A percentile compares a stretch with the other conserved stretches of the same genome.
phyloP scores from a whole-genome alignment of 805 yeast species.

The Wickerhamiella shivajii region DNA sequence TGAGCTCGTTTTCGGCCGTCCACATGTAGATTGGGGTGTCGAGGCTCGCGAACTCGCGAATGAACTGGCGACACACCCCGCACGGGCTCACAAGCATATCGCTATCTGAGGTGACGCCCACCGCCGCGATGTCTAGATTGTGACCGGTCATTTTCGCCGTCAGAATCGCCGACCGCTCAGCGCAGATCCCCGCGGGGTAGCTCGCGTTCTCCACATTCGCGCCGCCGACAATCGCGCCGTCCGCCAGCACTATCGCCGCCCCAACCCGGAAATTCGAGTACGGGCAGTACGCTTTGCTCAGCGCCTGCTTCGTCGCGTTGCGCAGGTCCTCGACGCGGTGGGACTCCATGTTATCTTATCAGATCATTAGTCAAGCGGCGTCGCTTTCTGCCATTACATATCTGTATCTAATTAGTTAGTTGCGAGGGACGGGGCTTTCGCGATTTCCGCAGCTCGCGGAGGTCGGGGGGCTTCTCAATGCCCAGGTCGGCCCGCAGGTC shows the following conservation, averaged over 20 bases:
- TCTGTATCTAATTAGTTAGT: no score
- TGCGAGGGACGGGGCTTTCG: no score
- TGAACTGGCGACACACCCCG: conserved; percentile 85
- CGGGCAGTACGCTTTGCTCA: conserved; percentile 56
- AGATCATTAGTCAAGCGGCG: no score
- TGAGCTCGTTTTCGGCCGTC: conserved; percentile 30
- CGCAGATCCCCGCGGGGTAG: conserved; percentile 67
- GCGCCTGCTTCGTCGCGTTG: no score
- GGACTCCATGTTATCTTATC: no score
- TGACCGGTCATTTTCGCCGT: conserved; percentile 35
- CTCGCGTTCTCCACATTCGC: conserved; percentile 92
- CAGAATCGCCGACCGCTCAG: conserved; percentile 54
- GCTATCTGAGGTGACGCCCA: conserved; percentile 53
- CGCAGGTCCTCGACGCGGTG: no score
- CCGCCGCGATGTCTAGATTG: conserved; percentile 32
- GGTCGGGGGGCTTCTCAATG: conserved; percentile 64
- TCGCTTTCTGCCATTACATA: no score
- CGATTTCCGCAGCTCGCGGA: conserved; percentile 44
- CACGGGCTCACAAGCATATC: conserved; percentile 64
- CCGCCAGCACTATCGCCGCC: conserved; percentile 44
- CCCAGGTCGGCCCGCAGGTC: conserved; percentile 60
- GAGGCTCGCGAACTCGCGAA: conserved; percentile 56
- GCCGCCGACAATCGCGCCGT: conserved; percentile 43
- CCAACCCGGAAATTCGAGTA: conserved; percentile 79
- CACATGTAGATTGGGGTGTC: conserved; percentile 57